Conservation (phyloP, 1,284 basidiomycete species). For the Cryptococcus amylolentus region DNA sequence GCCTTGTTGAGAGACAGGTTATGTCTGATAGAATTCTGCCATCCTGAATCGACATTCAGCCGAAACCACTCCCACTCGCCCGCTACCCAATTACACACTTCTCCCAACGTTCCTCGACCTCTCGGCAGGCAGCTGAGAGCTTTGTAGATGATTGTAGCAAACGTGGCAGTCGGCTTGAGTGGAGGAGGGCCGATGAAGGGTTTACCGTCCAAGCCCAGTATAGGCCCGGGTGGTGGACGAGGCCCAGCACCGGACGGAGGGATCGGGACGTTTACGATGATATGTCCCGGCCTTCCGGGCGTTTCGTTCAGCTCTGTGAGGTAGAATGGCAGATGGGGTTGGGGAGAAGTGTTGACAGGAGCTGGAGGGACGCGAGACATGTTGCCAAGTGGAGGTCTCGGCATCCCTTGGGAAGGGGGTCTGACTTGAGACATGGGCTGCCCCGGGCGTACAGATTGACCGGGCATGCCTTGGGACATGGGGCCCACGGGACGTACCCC, state of each 20-base stretch:
- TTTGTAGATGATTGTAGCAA: slow-evolving; percentile 48
- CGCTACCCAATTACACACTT: slow-evolving; percentile 88
- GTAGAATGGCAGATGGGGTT: slow-evolving; percentile 39
- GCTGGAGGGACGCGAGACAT: slow-evolving; percentile 1
- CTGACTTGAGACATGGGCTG: slow-evolving; percentile 13
- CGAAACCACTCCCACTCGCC: slow-evolving; percentile 85
- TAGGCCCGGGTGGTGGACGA: slow-evolving; percentile 41
- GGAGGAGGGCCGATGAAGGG: slow-evolving; percentile 48
- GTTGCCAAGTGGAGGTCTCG: background rate
- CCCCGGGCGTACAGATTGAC: slow-evolving; percentile 1
- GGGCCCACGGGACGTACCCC: slow-evolving; percentile 12
- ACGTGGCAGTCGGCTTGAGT: slow-evolving; percentile 48
- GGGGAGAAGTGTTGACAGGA: slow-evolving; percentile 13
- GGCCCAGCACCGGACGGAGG: slow-evolving; percentile 47
- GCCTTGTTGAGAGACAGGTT: slow-evolving; percentile 83
- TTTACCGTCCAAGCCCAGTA: slow-evolving; percentile 47
- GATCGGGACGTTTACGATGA: slow-evolving; percentile 46
- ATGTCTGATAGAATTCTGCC: slow-evolving; percentile 93
- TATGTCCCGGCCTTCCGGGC: slow-evolving; percentile 41
- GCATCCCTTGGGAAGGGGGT: slow-evolving; percentile 9
- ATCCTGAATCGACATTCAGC: slow-evolving; percentile 70
- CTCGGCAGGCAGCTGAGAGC: slow-evolving; percentile 48
- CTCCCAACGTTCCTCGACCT: slow-evolving; percentile 82
- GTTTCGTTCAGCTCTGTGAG: slow-evolving; percentile 44
- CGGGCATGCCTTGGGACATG: background rate